A percentile compares a stretch with the other conserved stretches of the same genome.
These are phyloP conservation scores for Schizochytrium sp. DNA, from an alignment of 108 stramenopile species.

Conservation along the genomic window DNA sequence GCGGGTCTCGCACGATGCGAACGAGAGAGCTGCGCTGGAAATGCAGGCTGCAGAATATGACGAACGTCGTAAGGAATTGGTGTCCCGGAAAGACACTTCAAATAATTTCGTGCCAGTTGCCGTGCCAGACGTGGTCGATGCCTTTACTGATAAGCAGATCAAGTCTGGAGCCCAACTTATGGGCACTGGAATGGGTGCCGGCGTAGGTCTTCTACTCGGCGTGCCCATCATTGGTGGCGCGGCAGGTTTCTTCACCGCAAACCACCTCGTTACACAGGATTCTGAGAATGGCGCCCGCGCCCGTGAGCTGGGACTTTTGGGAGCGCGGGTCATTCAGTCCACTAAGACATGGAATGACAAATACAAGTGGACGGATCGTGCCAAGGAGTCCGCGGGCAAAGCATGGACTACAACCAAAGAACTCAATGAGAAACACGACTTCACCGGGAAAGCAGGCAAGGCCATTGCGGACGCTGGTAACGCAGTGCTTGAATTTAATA, in stretches of 20 bases:
- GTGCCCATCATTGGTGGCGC: conserved; percentile 27
- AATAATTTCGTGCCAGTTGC: not conserved
- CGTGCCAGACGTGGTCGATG: not conserved
- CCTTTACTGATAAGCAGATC: not conserved
- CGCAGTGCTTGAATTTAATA: not conserved
- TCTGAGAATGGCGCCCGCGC: conserved; percentile 22
- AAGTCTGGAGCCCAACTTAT: conserved; percentile 28
- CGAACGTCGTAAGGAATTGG: not conserved
- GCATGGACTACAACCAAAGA: conserved; percentile 28
- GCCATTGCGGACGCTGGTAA: not conserved
- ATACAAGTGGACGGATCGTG: not conserved
- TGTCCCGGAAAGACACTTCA: not conserved
- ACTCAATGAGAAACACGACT: conserved; percentile 47
- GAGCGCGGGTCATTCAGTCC: not conserved
- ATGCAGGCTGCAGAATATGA: conserved; percentile 56
- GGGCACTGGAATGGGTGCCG: conserved; percentile 45
- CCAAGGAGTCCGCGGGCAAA: not conserved
- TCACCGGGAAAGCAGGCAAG: conserved; percentile 22
- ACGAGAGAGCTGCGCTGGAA: conserved; percentile 33
- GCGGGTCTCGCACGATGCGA: not conserved
- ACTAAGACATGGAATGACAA: not conserved
- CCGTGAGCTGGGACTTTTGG: conserved; percentile 24
- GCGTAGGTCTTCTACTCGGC: not conserved
- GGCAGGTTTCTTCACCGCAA: conserved; percentile 23
- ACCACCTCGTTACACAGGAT: conserved; percentile 36